phyloP scores from a whole-genome alignment of 192 early-diverging fungal species.

The Coemansia sp. region DNA sequence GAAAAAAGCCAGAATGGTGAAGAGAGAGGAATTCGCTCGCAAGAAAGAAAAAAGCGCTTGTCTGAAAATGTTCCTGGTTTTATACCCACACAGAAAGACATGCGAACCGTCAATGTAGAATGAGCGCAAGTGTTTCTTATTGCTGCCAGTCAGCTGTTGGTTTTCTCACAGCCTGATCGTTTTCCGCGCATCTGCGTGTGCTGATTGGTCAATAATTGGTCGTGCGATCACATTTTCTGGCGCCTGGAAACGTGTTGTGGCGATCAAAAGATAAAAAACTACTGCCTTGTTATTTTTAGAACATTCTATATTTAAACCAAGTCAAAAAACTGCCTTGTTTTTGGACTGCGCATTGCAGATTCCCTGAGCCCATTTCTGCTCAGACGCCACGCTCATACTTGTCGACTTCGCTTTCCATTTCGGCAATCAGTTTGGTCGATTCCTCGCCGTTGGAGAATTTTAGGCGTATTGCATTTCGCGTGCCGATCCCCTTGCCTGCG shows the following conservation, averaged over 20 bases:
- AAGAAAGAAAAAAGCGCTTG: background rate
- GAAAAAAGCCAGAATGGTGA: background rate
- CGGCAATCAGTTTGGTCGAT: slow-evolving; percentile 28
- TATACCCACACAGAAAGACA: background rate
- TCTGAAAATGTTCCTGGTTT: background rate
- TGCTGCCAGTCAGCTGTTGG: background rate
- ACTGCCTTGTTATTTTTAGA: slow-evolving; percentile 3
- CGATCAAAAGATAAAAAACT: background rate
- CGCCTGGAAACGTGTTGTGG: background rate
- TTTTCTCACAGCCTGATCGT: background rate
- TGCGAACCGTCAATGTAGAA: too few relatives aligned
- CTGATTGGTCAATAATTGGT: slow-evolving; percentile 4
- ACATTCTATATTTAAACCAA: background rate
- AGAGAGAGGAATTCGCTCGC: background rate
- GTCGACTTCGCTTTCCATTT: slow-evolving; percentile 29
- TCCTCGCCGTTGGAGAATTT: slow-evolving; percentile 31
- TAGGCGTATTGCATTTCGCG: slow-evolving; percentile 22
- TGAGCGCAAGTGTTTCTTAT: background rate
- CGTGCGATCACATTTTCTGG: background rate
- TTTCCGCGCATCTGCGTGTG: background rate
- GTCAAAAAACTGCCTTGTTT: background rate
- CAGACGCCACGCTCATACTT: background rate
- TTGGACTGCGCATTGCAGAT: background rate
- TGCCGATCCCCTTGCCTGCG: slow-evolving; percentile 13
- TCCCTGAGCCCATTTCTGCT: background rate